Conservation (phyloP, 1,139 yeast genomes). For the Insectozyma bohioensis region DNA sequence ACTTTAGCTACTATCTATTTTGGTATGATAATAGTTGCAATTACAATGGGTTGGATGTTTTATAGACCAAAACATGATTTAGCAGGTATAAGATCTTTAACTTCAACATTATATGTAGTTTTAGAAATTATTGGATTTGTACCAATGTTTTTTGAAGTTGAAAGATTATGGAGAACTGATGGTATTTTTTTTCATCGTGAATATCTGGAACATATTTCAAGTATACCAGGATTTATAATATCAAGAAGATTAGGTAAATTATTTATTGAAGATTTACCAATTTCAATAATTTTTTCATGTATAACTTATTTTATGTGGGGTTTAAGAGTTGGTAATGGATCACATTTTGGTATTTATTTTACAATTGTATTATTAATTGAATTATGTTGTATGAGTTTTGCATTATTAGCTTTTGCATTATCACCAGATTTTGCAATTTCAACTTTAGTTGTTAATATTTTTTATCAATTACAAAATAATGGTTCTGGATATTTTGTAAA, state of each 20-base stretch:
- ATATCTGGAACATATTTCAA: slow-evolving; percentile 61
- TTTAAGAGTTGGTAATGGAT: slow-evolving; percentile 32
- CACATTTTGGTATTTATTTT: slow-evolving; percentile 60
- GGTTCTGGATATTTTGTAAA: slow-evolving; percentile 78
- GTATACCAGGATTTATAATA: slow-evolving; percentile 59
- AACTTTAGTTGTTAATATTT: slow-evolving; percentile 57
- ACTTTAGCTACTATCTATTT: slow-evolving; percentile 51
- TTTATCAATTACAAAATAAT: slow-evolving; percentile 67
- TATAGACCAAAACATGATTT: slow-evolving; percentile 55
- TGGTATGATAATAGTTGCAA: slow-evolving; percentile 57
- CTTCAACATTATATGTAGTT: slow-evolving; percentile 60
- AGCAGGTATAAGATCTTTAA: slow-evolving; percentile 61
- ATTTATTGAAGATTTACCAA: slow-evolving; percentile 61
- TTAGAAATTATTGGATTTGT: slow-evolving; percentile 63
- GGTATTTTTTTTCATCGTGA: slow-evolving; percentile 67
- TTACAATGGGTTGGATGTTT: slow-evolving; percentile 69
- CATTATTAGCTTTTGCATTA: slow-evolving; percentile 52
- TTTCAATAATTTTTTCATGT: slow-evolving; percentile 53
- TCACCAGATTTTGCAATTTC: slow-evolving; percentile 65
- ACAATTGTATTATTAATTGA: slow-evolving; percentile 54
- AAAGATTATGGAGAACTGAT: slow-evolving; percentile 63
- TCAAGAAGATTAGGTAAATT: slow-evolving; percentile 64
- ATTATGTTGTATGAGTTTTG: slow-evolving; percentile 51
- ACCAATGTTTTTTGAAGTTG: slow-evolving; percentile 64
- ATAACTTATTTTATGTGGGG: slow-evolving; percentile 77